Evolutionary conservation across 345 rosid genomes (phyloP), one percentile per base, ranked within the genome.

Genomic region (Heritiera fomes): DNA sequence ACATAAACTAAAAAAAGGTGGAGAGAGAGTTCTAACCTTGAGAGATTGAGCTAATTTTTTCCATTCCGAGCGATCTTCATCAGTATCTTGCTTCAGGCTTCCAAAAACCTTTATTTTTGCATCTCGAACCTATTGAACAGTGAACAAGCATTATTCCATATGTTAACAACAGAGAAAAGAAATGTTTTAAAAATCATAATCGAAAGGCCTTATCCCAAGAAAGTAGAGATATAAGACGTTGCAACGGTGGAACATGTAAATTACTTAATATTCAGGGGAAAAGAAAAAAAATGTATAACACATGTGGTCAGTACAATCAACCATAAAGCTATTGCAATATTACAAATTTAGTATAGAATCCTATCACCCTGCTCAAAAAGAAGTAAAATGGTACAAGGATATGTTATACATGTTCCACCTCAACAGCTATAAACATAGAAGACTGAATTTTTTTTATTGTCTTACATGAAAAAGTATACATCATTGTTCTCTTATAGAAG

Each of bases 1-100:
- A 49, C 20, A n/a, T 23, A 28, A 70, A 49, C 47, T 34, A 74
- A 58, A 73, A 12, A 41, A 58, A 20, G n/a, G 32, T n/a, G 38
- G 9, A 20, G 34, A 32, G 60, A 67, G 66, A 55, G 75, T 56
- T 23, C 67, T 68, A 66, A 92, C 98, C 93, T 92, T 94, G 30
- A 96, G 95, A 73, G 91, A 86, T 46, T 71, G 72, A 46, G 92
- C 82, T 80, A 96, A 75, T 56, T 86, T 87, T 81, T 83, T 88
- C 99, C 99, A 94, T 75, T 96, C 99, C 28, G 91, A 80, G 52
- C 80, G 80, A 61, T 91, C 97, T 81, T 92, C 97, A 74, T 96
- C 95, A 59, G 84, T 88, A 23, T 84, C 97, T 79, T 89, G 97
- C 79, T 91, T 93, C 56, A 96, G 83, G 84, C 87, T 87, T 75